Conservation (phyloP, 345 rosid genomes). For the Gossypium bickii region DNA sequence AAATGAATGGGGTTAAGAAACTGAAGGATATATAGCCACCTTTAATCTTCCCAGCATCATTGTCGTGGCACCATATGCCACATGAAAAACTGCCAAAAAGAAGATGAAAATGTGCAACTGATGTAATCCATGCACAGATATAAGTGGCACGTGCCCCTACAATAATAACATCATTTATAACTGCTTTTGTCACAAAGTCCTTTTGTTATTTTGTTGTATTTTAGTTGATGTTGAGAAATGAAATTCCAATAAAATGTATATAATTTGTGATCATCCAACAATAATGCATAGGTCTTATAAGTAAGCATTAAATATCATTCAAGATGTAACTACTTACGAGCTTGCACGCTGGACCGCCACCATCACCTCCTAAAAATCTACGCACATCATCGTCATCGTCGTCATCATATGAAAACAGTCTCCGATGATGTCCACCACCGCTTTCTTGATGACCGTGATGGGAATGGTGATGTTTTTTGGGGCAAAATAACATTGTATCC, state of each 20-base stretch:
- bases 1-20: neutral
- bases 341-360: slow-evolving; percentile 22
- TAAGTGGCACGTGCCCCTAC: slow-evolving; percentile 75
- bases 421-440: slow-evolving; percentile 26
- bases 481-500: slow-evolving; percentile 78
- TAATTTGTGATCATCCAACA: too few species aligned
- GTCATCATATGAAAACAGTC: slow-evolving; percentile 33
- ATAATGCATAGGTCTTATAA: too few species aligned
- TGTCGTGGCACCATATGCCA: slow-evolving; percentile 60
- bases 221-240: too few species aligned
- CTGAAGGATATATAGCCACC: slow-evolving; percentile 32
- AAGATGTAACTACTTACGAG: slow-evolving; percentile 21
- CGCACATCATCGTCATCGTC: slow-evolving; percentile 9
- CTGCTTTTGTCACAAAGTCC: neutral
- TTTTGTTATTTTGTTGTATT: too few species aligned
- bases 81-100: slow-evolving; percentile 94
- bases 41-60: slow-evolving; percentile 91
- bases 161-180: slow-evolving; percentile 18
- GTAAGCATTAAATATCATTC: neutral
- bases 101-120: slow-evolving; percentile 91
- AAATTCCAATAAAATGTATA: too few species aligned
- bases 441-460: neutral
- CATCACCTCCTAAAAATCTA: slow-evolving; percentile 42
- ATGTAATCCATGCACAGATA: slow-evolving; percentile 75
- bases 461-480: slow-evolving; percentile 9